Base-by-base conservation (phyloP, 2,329 filamentous ascomycete species). In the Fusarium guadeloupense region DNA sequence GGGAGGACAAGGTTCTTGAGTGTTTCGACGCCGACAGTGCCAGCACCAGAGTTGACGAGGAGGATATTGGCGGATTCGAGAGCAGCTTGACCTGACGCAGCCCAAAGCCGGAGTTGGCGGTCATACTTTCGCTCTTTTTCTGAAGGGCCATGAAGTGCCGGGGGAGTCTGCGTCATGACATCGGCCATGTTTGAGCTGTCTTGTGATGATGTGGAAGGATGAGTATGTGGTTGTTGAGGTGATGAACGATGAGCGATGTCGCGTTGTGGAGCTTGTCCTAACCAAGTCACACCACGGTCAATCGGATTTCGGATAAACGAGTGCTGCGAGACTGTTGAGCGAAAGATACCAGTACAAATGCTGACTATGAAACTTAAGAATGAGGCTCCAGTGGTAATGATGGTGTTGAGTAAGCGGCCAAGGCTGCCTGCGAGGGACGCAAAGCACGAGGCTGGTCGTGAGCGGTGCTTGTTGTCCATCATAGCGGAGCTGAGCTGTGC, bases 1-100 rank as follows among this genome's bases (percentile, higher is more conserved):
- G 95, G 95, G 9, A 99, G 80, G 4, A 99, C 91, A n/a, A 99
- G 85, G 73, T 99, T 99, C 82, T 99, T 99, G 59, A 99, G 83
- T 0, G 93, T 89, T 76, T 99, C 95, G 12, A 96, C 84, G 13
- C 93, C 95, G 28, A 93, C 91, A 3, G 93, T 91, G 9, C 94
- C 94, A n/a, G 89, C 79, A 3, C 92, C 90, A 1, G 90, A 91
- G 76, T 97, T 97, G 58, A 99, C 80, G 6, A 99, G 83, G 12
- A 98, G 85, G n/a, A 99, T 89, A 67, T 96, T 91, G 19, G 95
- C 91, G 52, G 92, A 87, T 76, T 99, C 96, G 3, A 99, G 83
- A 14, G 93, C 94, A 66, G 89, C 85, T 75, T 99, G 95, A 16
- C 95, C 95, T 44, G 87, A 92, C 35, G 94, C 93, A 59, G 93